Evolutionary conservation across 495 filamentous ascomycete species (phyloP).

Genomic region (Geopyxis carbonaria): DNA sequence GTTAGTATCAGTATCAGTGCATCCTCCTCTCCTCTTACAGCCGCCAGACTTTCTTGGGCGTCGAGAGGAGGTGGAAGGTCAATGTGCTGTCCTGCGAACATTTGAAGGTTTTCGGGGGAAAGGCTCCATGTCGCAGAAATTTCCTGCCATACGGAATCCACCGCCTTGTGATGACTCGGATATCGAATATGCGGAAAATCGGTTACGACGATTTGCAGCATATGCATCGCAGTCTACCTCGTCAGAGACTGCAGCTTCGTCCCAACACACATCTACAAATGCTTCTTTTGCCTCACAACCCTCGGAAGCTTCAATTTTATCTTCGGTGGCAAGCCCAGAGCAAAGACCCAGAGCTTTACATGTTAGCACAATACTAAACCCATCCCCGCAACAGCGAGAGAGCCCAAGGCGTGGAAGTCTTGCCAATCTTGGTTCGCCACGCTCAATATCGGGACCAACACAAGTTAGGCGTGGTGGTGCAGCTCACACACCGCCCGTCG

Average conservation of each 20-base stretch:
- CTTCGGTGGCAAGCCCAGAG: conserved; percentile 18
- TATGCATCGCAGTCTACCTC: no score
- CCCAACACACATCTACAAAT: conserved; percentile 14
- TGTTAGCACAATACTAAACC: conserved; percentile 23
- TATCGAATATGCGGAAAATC: no score
- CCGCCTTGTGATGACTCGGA: no score
- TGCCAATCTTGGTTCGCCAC: conserved; percentile 12
- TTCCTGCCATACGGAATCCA: conserved; percentile 18
- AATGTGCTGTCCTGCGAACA: conserved; percentile 22
- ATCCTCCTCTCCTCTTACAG: conserved; percentile 26
- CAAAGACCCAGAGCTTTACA: conserved; percentile 15
- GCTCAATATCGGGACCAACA: conserved; percentile 5
- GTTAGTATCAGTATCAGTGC: conserved; percentile 22
- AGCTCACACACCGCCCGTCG: no score
- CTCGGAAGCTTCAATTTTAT: conserved; percentile 12
- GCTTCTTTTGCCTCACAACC: conserved; percentile 16
- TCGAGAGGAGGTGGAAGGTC: conserved; percentile 26
- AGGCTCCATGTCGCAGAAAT: conserved; percentile 25
- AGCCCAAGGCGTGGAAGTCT: conserved; percentile 10
- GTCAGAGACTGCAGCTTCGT: no score
- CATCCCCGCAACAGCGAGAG: conserved; percentile 12
- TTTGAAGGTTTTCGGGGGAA: conserved; percentile 23
- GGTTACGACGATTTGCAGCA: no score
- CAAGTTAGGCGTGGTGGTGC: no score
- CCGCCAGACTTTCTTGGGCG: conserved; percentile 24